Base-by-base conservation (phyloP, 2,329 filamentous ascomycete species). In the Aspergillus carbonarius region DNA sequence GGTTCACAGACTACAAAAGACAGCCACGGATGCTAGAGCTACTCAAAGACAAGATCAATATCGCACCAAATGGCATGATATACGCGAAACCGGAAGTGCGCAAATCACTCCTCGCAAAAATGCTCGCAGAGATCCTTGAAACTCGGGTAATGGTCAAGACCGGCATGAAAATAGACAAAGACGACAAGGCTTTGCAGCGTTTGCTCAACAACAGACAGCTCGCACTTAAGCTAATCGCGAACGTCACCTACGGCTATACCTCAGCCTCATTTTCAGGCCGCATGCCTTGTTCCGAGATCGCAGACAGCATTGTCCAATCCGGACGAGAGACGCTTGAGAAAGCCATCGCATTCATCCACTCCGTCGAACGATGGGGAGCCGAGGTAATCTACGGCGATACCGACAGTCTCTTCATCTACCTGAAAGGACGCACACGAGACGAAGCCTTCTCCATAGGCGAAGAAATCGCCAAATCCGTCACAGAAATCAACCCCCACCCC, bases 301-400 rank as follows among this genome's bases (percentile, higher is more conserved):
- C 95, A 7, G 95, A 99, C 77, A 96, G 92, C 74, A 99, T 99
- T 68, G 95, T 99, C 0, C 93, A 99, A 74, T 96, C 93, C 0
- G 95, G 90, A 0, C 87, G 95, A 12, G 95, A 99, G 76, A 99
- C 93, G 0, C 84, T 99, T 0, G 95, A 99, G 74, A 92, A 92
- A 60, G 91, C 95, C 2, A 96, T 98, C 63, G 92, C 92, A 0
- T 82, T 93, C 57, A 98, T 99, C 37, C 95, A 99, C 70, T 92
- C 91, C 0, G 87, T 93, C 12, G 84, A 88, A 63, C 84, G 85
- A 61, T 99, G 96, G 96, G 89, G 88, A 9, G 95, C 95, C 1
- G 95, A 99, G 76, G 95, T 99, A 0, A 93, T 99, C 0, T 99
- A 99, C 68, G 96, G 95, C 56, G 95, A 99, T 73, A 99, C 96